Evolutionary conservation across 306 rosid species (phyloP).

Genomic region (Medicago truncatula): DNA sequence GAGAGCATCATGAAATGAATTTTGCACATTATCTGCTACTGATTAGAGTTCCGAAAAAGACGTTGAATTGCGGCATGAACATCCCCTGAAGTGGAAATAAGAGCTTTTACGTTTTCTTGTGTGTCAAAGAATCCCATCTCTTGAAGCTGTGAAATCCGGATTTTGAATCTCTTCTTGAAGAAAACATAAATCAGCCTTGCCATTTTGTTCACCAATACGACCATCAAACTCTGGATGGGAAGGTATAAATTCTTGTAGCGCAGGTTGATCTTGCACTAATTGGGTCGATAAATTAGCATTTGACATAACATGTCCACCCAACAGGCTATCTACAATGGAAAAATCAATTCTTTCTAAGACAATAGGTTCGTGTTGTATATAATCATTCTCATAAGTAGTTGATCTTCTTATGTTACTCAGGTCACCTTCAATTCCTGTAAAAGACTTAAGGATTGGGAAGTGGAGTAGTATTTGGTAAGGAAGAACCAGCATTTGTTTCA

Average conservation of each 20-base stretch:
- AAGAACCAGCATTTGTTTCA: slow-evolving; percentile 51
- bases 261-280: slow-evolving; percentile 33
- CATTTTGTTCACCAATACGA: slow-evolving; percentile 58
- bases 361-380: no score
- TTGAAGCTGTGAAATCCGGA: slow-evolving; percentile 78
- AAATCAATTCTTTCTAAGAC: slow-evolving; percentile 52
- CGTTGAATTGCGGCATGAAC: slow-evolving; percentile 77
- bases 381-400: neutral
- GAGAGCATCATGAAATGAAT: neutral
- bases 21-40: slow-evolving; percentile 48
- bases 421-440: slow-evolving; percentile 57
- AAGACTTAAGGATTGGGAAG: slow-evolving; percentile 89
- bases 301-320: slow-evolving; percentile 49
- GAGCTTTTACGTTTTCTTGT: slow-evolving; percentile 79
- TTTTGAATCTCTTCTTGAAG: slow-evolving; percentile 76
- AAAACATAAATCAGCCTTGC: slow-evolving; percentile 68
- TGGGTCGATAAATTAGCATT: slow-evolving; percentile 45
- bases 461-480: slow-evolving; percentile 79
- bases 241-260: slow-evolving; percentile 66
- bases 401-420: slow-evolving; percentile 39
- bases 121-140: slow-evolving; percentile 86
- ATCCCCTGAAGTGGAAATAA: slow-evolving; percentile 77
- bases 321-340: slow-evolving; percentile 59
- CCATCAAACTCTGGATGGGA: slow-evolving; percentile 72
- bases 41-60: slow-evolving; percentile 63